Evolutionary conservation across 169 alveolate genomes (phyloP), one percentile per base, ranked within the genome.

Genomic region (Plasmodium sp.): DNA sequence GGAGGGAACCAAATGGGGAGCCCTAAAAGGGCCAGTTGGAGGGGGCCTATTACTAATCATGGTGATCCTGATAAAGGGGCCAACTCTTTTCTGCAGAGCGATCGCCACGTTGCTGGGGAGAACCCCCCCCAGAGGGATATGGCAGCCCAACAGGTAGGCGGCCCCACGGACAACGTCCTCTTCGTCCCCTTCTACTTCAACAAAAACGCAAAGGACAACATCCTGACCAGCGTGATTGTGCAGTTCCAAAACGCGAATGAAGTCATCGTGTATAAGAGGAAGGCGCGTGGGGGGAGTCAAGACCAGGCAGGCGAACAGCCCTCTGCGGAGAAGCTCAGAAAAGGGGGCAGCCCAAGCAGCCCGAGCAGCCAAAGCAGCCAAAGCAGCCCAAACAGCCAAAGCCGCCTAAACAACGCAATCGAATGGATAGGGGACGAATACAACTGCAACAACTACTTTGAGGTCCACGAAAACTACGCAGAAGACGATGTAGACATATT

Each of bases 161-260:
- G 14, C 12, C 1, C 16, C 14, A 67, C 82, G 16, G 92, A 34
- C 41, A 48, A 43, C 36, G 81, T 92, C 22, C 81, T 83, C 18
- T 81, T 92, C 48, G 48, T 92, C 58, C 95, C 95, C 27, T 92
- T 92, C 34, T 92, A 92, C 75, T 81, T 92, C 82, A 92, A 92
- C 39, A 92, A 92, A 72, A 92, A 92, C 79, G 39, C 95, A 10
- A 92, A 92, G 79, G 95, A 92, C 27, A 92, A 92, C 31, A 92
- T 92, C 22, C 62, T 92, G 75, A 86, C 93, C 12, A 86, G 93
- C 45, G 62, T 86, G 31, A 31, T 77, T 22, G 81, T 86, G 39
- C 74, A 92, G 41, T 92, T 92, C 77, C 92, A 81, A 73, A 92
- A 81, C 36, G 43, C 51, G 9, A 43, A 74, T 71, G 43, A 67